Percentiles rank a stretch among this genome's conserved stretches.
Conservation (phyloP, 345 rosid species). For the Atalantia buxifolia region DNA sequence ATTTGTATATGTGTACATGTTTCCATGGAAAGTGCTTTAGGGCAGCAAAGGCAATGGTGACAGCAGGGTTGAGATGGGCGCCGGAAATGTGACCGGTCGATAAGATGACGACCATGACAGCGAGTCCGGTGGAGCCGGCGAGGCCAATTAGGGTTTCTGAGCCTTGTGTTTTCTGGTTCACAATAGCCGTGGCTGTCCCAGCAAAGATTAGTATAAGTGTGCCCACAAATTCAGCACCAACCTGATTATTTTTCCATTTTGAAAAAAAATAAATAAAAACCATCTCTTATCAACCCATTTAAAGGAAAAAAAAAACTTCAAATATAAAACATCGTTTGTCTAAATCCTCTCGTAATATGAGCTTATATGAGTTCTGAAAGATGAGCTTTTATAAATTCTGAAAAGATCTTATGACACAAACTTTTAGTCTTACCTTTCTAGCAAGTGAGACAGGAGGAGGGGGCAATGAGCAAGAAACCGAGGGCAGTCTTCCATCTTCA, state of each 20-base stretch:
- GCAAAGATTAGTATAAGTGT: constrained; percentile 77
- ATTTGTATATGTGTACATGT: constrained; percentile 30
- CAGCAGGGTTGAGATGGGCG: constrained; percentile 82
- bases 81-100: constrained; percentile 90
- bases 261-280: background rate
- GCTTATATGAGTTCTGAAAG: too few species aligned
- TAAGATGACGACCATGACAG: constrained; percentile 71
- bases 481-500: constrained; percentile 71
- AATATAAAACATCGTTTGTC: too few species aligned
- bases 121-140: constrained; percentile 70
- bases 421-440: constrained; percentile 45
- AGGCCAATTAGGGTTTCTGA: constrained; percentile 71
- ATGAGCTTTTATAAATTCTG: background rate
- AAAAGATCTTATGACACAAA: background rate
- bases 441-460: constrained; percentile 69
- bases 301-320: background rate
- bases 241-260: constrained; percentile 24
- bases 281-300: background rate
- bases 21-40: constrained; percentile 83
- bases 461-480: constrained; percentile 61
- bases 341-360: background rate
- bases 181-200: constrained; percentile 75
- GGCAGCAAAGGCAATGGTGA: constrained; percentile 78
- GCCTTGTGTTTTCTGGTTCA: constrained; percentile 77
- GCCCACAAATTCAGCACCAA: constrained; percentile 91